phyloP scores from a whole-genome alignment of 169 alveolate species.

The Plasmodium vivax region DNA sequence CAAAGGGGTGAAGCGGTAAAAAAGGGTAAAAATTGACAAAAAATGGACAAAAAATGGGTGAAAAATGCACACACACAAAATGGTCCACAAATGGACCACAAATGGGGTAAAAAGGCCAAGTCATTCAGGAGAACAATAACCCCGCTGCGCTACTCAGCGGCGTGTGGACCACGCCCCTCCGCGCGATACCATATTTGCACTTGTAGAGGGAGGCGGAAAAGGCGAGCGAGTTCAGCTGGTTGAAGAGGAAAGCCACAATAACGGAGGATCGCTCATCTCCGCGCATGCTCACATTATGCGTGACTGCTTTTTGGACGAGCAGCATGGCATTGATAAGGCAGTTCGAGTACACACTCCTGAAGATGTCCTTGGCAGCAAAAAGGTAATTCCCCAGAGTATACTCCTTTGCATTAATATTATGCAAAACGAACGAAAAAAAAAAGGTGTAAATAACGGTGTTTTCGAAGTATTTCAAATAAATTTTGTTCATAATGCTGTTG shows the following conservation, averaged over 20 bases:
- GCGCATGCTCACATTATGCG: not conserved
- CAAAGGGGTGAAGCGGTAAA: not conserved
- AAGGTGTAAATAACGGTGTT: constrained; percentile 56
- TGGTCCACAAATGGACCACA: not conserved
- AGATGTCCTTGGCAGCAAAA: constrained; percentile 28
- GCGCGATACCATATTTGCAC: constrained; percentile 64
- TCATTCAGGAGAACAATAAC: not conserved
- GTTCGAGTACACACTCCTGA: constrained; percentile 36
- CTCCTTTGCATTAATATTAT: constrained; percentile 62
- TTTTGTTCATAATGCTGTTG: constrained; percentile 55
- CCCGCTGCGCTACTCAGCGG: not conserved
- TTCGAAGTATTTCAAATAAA: constrained; percentile 56
- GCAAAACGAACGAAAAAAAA: constrained; percentile 45
- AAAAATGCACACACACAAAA: not conserved
- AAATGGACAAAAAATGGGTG: not conserved
- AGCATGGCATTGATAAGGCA: constrained; percentile 38
- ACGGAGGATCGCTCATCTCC: not conserved
- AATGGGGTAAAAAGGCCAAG: not conserved
- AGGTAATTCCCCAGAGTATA: constrained; percentile 29
- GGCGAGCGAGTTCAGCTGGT: constrained; percentile 16
- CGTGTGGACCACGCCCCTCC: not conserved
- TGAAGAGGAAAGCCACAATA: constrained; percentile 6
- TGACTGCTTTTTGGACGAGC: constrained; percentile 29
- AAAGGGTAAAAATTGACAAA: not conserved
- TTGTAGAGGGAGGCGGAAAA: constrained; percentile 38